Evolutionary conservation across 768 basidiomycete genomes (phyloP), one percentile per base, ranked within the genome.

Genomic region (Gyrodon lividus): DNA sequence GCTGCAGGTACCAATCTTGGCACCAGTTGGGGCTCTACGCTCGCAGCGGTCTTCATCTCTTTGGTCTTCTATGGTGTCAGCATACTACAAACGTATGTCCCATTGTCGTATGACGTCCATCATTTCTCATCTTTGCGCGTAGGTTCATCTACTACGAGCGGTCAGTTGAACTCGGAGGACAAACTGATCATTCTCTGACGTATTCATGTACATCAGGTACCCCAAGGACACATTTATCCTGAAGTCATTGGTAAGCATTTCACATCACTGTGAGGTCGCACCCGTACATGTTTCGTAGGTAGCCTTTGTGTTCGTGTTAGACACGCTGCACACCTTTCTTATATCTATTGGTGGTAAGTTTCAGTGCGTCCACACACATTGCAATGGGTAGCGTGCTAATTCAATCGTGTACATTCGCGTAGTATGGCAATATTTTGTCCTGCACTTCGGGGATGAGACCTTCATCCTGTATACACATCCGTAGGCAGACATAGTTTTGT

Each of bases 141-240:
- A 63, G 63, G 13, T 62, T 65, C 38, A 51, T 65, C 20, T 63
- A 65, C 52, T 63, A 65, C 20, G 63, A 62, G 22, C 54, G 33
- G 57, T 63, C 23, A 34, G 63, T 65, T 26, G 17, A 23, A 41
- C n/a, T 26, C 1, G 16, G 45, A 43, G 17, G 12, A 9, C 17
- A 5, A 19, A 26, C 43, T 20, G 7, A 33, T 19, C 20, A 16
- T 8, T 40, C 3, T 16, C 13, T 37, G 39, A 46, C 19, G 17
- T 51, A 40, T 31, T 56, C 20, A 51, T 8, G 26, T 13, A 16
- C n/a, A 62, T 26, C 48, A 65, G 54, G 19, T 55, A 46, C 26
- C 43, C 63, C 16, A 14, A 54, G 28, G 62, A 63, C 26, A 6
- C 22, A 19, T 22, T 48, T 2, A 31, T 42, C 35, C 37, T 65